A percentile compares a stretch with the other conserved stretches of the same genome.
Conservation (phyloP, 2,329 filamentous ascomycete species). For the Diaporthe sp. region DNA sequence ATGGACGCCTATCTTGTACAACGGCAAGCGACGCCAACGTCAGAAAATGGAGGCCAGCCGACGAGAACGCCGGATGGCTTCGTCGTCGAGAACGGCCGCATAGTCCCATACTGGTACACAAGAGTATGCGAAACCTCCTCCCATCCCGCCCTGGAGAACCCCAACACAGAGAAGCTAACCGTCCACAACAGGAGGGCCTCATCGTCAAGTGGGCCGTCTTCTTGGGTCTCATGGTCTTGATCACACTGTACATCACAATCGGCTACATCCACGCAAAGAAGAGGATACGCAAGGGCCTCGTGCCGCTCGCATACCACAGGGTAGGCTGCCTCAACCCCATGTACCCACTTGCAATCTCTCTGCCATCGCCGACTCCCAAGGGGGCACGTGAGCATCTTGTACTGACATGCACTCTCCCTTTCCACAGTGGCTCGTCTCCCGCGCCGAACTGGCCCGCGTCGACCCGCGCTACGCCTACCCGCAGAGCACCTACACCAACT, state of each 20-base stretch:
- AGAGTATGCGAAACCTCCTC: constrained; percentile 47
- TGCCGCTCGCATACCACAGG: constrained; percentile 78
- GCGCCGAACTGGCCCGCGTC: constrained; percentile 59
- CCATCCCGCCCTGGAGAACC: not conserved
- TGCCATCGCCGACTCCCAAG: not conserved
- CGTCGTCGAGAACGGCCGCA: constrained; percentile 48
- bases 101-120: constrained; percentile 56
- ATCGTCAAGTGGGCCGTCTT: constrained; percentile 82
- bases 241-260: constrained; percentile 74
- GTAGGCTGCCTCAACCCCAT: constrained; percentile 56
- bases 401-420: not conserved
- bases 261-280: constrained; percentile 79
- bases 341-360: constrained; percentile 12
- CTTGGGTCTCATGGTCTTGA: constrained; percentile 68
- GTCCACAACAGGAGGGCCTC: constrained; percentile 64
- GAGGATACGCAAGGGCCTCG: constrained; percentile 74
- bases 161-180: constrained; percentile 6
- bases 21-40: constrained; percentile 27
- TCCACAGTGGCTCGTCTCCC: constrained; percentile 65
- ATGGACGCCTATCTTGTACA: constrained; percentile 34
- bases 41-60: constrained; percentile 2
- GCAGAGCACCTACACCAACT: constrained; percentile 54
- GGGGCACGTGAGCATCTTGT: not conserved
- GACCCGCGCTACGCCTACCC: constrained; percentile 65
- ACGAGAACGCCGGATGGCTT: constrained; percentile 43